These are phyloP conservation scores for Coelastrella sp. DNA, from an alignment of 139 green algal species.

Conservation along the genomic window DNA sequence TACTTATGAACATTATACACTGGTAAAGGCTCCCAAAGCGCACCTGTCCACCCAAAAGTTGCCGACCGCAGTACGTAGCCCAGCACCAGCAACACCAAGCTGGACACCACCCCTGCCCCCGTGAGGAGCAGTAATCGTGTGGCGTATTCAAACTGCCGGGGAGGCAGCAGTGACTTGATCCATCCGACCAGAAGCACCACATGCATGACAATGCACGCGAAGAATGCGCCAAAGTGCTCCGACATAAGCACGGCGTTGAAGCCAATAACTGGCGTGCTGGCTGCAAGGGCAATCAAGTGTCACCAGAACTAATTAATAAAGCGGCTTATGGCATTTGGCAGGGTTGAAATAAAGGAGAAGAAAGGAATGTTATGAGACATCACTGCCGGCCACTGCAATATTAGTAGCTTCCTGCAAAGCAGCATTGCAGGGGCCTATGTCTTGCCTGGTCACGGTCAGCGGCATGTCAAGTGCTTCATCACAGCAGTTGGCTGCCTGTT, in stretches of 20 bases:
- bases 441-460: too few species aligned
- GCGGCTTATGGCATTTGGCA: too few species aligned
- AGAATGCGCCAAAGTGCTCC: conserved; percentile 97
- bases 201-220: conserved; percentile 84
- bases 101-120: conserved; percentile 49
- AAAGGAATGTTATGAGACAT: too few species aligned
- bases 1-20: too few species aligned
- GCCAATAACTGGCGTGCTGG: conserved; percentile 92
- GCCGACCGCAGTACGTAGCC: conserved; percentile 87
- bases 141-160: conserved; percentile 66
- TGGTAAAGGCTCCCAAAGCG: background rate
- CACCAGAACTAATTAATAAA: background rate
- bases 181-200: conserved; percentile 71
- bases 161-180: conserved; percentile 64
- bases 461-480: too few species aligned
- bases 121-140: conserved; percentile 68
- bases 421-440: too few species aligned
- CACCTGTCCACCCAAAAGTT: conserved; percentile 95
- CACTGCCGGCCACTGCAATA: too few species aligned
- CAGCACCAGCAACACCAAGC: conserved; percentile 70
- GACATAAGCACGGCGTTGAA: conserved; percentile 97
- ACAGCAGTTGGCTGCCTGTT: too few species aligned
- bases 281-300: conserved; percentile 50
- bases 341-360: too few species aligned
- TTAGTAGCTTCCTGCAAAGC: too few species aligned